These are phyloP conservation scores for Madurella mycetomatis DNA, from an alignment of 2,329 filamentous ascomycete genomes.

Conservation along the genomic window DNA sequence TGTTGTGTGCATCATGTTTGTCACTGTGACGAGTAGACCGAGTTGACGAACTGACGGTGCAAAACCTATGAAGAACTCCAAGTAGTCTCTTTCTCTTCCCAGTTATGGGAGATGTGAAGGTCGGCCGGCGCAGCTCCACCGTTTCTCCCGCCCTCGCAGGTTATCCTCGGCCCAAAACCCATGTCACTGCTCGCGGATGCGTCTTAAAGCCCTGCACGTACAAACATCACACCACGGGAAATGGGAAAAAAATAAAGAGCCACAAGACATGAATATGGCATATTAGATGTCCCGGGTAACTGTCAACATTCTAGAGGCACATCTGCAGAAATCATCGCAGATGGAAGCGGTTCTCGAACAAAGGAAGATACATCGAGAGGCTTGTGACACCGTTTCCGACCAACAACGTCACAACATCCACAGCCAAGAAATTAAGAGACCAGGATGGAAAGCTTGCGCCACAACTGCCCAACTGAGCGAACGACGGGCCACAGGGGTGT, in stretches of 20 bases:
- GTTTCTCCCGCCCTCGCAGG: conserved; percentile 6
- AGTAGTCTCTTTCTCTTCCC: background rate
- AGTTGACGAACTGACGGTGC: background rate
- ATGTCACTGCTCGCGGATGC: too few species aligned
- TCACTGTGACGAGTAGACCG: background rate
- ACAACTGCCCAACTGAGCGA: background rate
- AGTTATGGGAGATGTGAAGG: conserved; percentile 1
- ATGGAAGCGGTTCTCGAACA: too few species aligned
- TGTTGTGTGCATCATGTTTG: conserved; percentile 12
- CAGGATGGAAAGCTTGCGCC: background rate
- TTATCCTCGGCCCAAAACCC: conserved; percentile 25
- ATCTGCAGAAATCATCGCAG: too few species aligned
- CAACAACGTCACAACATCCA: background rate
- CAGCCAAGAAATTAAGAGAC: background rate
- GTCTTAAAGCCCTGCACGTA: too few species aligned
- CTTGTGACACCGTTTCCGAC: background rate
- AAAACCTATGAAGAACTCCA: background rate
- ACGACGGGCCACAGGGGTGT: background rate
- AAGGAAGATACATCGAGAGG: too few species aligned
- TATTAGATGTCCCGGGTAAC: too few species aligned
- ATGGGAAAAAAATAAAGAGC: too few species aligned
- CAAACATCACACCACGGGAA: too few species aligned
- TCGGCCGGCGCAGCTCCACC: conserved; percentile 5
- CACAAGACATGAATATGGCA: too few species aligned
- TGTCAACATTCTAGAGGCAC: too few species aligned